Conservation (phyloP, 495 filamentous ascomycete genomes). For the Penicillium coffeae region DNA sequence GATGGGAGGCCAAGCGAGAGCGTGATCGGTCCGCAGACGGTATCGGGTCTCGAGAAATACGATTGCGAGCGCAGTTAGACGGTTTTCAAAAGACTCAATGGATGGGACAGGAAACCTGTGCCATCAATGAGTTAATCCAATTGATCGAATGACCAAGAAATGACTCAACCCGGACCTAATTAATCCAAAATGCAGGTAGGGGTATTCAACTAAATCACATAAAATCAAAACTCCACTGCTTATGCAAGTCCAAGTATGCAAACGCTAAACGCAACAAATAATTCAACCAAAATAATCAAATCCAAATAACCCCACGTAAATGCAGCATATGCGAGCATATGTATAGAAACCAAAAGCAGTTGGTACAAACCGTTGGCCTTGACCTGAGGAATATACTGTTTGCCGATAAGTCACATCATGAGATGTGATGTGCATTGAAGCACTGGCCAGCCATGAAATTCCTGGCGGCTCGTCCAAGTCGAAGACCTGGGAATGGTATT, state of each 20-base stretch:
- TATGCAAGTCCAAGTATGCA: not conserved
- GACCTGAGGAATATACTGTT: no score
- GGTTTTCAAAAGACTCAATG: slow-evolving; percentile 19
- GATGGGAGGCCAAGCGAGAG: not conserved
- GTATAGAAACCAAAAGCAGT: slow-evolving; percentile 11
- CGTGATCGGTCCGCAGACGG: not conserved
- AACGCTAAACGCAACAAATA: slow-evolving; percentile 13
- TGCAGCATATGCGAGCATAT: slow-evolving; percentile 1
- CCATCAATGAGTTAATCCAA: slow-evolving; percentile 24
- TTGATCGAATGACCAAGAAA: slow-evolving; percentile 13
- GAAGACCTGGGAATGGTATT: no score
- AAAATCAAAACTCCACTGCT: slow-evolving; percentile 11
- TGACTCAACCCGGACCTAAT: slow-evolving; percentile 7
- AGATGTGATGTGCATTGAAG: no score
- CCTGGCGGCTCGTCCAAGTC: no score
- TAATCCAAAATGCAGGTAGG: slow-evolving; percentile 10
- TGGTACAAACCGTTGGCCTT: not conserved
- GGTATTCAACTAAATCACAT: slow-evolving; percentile 22
- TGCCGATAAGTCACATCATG: no score
- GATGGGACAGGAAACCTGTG: slow-evolving; percentile 19
- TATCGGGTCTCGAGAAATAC: slow-evolving; percentile 3
- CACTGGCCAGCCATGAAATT: no score
- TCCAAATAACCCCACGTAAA: slow-evolving; percentile 7
- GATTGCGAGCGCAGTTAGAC: slow-evolving; percentile 13
- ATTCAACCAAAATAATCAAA: slow-evolving; percentile 7